A percentile compares a stretch with the other conserved stretches of the same genome.
phyloP scores from a whole-genome alignment of 306 rosid species.

The Vigna hirtella region DNA sequence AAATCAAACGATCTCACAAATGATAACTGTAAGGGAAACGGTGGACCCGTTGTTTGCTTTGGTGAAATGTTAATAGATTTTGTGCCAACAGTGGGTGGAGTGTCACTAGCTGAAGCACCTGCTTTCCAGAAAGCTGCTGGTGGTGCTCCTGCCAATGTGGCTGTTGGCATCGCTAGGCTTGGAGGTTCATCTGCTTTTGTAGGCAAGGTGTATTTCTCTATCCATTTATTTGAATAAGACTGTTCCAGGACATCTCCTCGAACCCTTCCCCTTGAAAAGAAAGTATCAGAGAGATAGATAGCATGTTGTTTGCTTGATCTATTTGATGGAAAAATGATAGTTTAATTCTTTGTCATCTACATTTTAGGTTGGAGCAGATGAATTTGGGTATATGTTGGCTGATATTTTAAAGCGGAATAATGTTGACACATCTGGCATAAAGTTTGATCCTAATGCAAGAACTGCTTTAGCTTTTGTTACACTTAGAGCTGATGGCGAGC shows the following conservation, averaged over 20 bases:
- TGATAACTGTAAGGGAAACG: constrained; percentile 41
- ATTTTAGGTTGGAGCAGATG: constrained; percentile 89
- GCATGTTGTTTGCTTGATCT: constrained; percentile 1
- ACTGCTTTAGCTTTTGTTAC: constrained; percentile 93
- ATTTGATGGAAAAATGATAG: not conserved
- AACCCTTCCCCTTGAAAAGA: not conserved
- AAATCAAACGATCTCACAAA: constrained; percentile 40
- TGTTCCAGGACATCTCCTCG: not conserved
- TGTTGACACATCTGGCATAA: constrained; percentile 74
- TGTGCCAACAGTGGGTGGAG: constrained; percentile 86
- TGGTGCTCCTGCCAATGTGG: constrained; percentile 99
- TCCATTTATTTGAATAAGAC: constrained; percentile 18
- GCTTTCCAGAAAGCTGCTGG: constrained; percentile 97
- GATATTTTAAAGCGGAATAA: constrained; percentile 74
- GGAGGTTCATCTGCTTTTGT: constrained; percentile 94
- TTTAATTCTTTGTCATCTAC: constrained; percentile 22
- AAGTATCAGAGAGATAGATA: not conserved
- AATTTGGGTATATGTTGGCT: constrained; percentile 83
- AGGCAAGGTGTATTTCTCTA: constrained; percentile 74
- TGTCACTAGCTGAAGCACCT: constrained; percentile 91
- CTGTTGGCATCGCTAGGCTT: constrained; percentile 83
- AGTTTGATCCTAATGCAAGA: constrained; percentile 81
- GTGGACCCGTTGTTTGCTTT: constrained; percentile 73
- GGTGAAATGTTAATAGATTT: constrained; percentile 87
- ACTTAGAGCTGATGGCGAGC: constrained; percentile 91